These are phyloP conservation scores for Lactarius trivialis DNA, from an alignment of 768 basidiomycete species.

Conservation along the genomic window DNA sequence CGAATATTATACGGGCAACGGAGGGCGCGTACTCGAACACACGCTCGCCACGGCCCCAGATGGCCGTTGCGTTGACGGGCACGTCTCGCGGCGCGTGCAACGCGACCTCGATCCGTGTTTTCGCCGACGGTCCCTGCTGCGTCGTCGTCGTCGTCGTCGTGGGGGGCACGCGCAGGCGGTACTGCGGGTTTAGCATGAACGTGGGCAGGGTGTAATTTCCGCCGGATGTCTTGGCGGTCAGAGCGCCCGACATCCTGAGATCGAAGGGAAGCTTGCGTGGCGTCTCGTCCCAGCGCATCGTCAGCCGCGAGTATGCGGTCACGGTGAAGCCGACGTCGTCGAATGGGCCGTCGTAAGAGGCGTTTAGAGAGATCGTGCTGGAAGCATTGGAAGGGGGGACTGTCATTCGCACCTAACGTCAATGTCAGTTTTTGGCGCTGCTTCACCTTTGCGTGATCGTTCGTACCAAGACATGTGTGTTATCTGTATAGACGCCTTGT, in stretches of 20 bases:
- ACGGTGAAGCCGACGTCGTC: conserved; percentile 61
- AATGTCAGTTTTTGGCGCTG: neutral
- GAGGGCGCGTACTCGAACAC: conserved; percentile 59
- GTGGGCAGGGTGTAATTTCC: conserved; percentile 76
- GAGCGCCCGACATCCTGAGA: conserved; percentile 41
- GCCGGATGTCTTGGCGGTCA: conserved; percentile 70
- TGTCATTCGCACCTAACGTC: conserved; percentile 20
- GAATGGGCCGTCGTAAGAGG: conserved; percentile 64
- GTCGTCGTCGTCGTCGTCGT: neutral
- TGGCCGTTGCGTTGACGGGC: conserved; percentile 64
- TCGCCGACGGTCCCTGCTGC: conserved; percentile 24
- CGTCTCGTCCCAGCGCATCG: conserved; percentile 26
- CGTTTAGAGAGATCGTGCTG: conserved; percentile 46
- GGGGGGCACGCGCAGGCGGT: conserved; percentile 54
- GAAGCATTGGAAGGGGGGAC: conserved; percentile 10
- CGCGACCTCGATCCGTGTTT: conserved; percentile 39
- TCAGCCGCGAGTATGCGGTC: conserved; percentile 45
- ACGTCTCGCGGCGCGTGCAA: conserved; percentile 55
- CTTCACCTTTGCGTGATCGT: too few species aligned
- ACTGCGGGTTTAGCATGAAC: conserved; percentile 90
- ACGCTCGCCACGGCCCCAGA: conserved; percentile 72
- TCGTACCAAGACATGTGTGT: conserved; percentile 20
- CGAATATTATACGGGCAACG: neutral
- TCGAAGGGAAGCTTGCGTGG: conserved; percentile 25
- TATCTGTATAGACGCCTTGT: conserved; percentile 21